Percentiles rank a stretch among this genome's conserved stretches.
Evolutionary conservation across 2,329 filamentous ascomycete species (phyloP).

Genomic region (Xylaria sp.): DNA sequence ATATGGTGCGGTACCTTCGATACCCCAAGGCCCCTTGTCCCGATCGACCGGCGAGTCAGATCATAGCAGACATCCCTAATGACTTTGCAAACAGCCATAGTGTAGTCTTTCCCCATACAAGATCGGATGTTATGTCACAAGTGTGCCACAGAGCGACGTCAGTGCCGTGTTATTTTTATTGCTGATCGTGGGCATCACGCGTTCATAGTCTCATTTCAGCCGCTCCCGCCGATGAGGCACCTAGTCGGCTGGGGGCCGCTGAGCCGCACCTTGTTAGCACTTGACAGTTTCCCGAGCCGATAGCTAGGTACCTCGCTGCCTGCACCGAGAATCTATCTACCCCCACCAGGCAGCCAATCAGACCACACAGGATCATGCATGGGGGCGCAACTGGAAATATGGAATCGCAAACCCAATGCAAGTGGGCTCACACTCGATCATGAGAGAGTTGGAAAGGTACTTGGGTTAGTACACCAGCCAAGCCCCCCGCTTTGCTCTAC

Average conservation of each 20-base stretch:
- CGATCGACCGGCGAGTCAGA: slow-evolving; percentile 41
- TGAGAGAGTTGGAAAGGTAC: slow-evolving; percentile 4
- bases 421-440: slow-evolving; percentile 4
- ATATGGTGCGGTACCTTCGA: slow-evolving; percentile 29
- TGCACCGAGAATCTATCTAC: slow-evolving; percentile 12
- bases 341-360: slow-evolving; percentile 26
- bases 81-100: slow-evolving; percentile 12
- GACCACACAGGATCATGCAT: slow-evolving; percentile 8
- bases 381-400: slow-evolving; percentile 11
- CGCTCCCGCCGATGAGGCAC: slow-evolving; percentile 33
- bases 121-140: slow-evolving; percentile 18
- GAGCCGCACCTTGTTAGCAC: slow-evolving; percentile 42
- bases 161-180: not conserved
- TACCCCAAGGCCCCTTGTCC: slow-evolving; percentile 34
- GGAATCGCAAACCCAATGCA: slow-evolving; percentile 2
- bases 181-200: slow-evolving; percentile 27
- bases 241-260: slow-evolving; percentile 35
- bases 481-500: not conserved
- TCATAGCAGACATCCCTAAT: slow-evolving; percentile 35
- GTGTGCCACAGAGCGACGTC: not conserved
- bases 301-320: slow-evolving; percentile 6
- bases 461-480: not conserved
- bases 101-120: not conserved
- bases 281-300: slow-evolving; percentile 29
- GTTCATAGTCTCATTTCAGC: slow-evolving; percentile 37